These are phyloP conservation scores for Cetraspora pellucida DNA, from an alignment of 192 early-diverging fungal genomes.

Conservation along the genomic window DNA sequence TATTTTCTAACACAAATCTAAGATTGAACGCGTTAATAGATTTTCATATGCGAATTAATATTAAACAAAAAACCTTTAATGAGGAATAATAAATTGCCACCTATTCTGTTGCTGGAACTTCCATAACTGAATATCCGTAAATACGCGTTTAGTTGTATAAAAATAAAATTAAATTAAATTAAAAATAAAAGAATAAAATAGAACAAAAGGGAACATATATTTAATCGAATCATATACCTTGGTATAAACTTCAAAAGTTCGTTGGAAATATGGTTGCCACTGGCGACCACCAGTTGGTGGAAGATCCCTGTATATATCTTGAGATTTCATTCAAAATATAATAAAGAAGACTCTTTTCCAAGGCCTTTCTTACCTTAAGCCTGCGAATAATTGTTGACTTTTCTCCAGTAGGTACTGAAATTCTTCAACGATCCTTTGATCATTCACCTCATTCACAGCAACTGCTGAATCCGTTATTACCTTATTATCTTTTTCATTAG, in stretches of 20 bases:
- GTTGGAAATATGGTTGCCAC: slow-evolving; percentile 85
- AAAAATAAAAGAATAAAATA: not conserved
- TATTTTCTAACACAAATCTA: slow-evolving; percentile 83
- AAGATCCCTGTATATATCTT: slow-evolving; percentile 64
- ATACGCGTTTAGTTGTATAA: not conserved
- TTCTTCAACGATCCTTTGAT: slow-evolving; percentile 63
- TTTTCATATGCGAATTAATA: not conserved
- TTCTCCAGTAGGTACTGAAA: slow-evolving; percentile 96
- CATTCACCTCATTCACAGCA: not conserved
- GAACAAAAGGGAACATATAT: not conserved
- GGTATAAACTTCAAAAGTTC: slow-evolving; percentile 97
- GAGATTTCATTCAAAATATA: not conserved
- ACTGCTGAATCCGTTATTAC: not conserved
- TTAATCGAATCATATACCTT: slow-evolving; percentile 43
- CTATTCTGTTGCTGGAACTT: slow-evolving; percentile 92
- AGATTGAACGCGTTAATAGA: not conserved
- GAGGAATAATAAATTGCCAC: slow-evolving; percentile 39
- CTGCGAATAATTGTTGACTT: slow-evolving; percentile 94
- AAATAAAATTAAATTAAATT: not conserved
- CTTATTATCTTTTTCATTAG: slow-evolving; percentile 8
- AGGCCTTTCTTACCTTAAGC: slow-evolving; percentile 65
- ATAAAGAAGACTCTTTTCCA: not conserved
- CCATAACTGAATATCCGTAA: slow-evolving; percentile 67
- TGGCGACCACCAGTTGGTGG: slow-evolving; percentile 80
- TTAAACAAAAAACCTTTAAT: not conserved